Evolutionary conservation across 345 rosid species (phyloP).

Genomic region (Eucalyptus microcorys): DNA sequence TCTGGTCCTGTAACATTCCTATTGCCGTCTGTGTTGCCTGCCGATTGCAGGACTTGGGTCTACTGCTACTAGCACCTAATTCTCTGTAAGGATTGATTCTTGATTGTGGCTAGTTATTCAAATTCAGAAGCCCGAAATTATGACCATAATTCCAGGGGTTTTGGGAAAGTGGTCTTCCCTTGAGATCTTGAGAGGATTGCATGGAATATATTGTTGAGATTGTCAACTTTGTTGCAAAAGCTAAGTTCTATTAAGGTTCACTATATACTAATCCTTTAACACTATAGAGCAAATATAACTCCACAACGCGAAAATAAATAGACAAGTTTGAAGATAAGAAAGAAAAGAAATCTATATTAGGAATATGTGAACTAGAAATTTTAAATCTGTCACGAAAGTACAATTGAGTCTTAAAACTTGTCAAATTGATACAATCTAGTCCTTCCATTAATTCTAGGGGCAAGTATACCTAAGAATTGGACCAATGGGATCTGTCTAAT

Average conservation of each 20-base stretch:
- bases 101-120: background rate
- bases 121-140: background rate
- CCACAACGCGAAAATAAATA: background rate
- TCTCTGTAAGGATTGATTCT: background rate
- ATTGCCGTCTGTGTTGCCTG: background rate
- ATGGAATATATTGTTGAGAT: background rate
- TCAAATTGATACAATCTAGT: too few species aligned
- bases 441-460: too few species aligned
- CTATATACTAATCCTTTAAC: background rate
- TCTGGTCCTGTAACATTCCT: background rate
- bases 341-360: too few species aligned
- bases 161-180: background rate
- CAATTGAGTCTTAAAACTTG: too few species aligned
- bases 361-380: too few species aligned
- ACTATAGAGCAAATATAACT: background rate
- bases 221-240: background rate
- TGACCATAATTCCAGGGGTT: background rate
- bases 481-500: rapidly evolving
- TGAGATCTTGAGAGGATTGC: background rate
- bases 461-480: too few species aligned
- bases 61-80: background rate
- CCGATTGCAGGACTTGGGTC: background rate
- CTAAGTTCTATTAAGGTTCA: background rate
- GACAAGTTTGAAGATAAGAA: background rate
- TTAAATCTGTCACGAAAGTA: too few species aligned